phyloP scores from a whole-genome alignment of 768 basidiomycete species.

The Mycena galopus region DNA sequence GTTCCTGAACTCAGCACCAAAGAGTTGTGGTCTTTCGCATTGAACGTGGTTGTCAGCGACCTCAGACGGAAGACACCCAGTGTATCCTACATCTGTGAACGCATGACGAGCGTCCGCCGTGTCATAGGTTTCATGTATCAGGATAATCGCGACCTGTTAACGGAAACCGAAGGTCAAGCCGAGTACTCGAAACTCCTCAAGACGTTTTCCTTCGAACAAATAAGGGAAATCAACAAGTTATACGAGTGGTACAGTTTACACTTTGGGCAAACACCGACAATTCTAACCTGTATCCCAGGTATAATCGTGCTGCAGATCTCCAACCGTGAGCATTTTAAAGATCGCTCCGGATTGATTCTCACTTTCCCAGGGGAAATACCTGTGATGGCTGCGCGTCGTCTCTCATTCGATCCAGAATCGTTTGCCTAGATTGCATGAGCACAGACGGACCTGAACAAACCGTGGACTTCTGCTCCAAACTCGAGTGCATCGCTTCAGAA shows the following conservation, averaged over 20 bases:
- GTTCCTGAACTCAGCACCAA: not conserved
- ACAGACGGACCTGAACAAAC: not conserved
- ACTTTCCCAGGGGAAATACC: not conserved
- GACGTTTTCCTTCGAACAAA: conserved; percentile 10
- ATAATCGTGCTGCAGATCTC: not conserved
- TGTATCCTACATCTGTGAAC: not conserved
- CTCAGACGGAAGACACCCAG: conserved; percentile 6
- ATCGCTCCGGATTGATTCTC: no score
- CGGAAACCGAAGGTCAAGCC: not conserved
- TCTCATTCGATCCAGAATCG: conserved; percentile 1
- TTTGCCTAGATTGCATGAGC: conserved; percentile 26
- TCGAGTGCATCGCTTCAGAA: conserved; percentile 14
- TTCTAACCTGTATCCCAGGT: no score
- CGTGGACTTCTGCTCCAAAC: conserved; percentile 24
- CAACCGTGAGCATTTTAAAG: conserved; percentile 17
- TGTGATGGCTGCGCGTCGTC: conserved; percentile 2
- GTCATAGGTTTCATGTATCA: not conserved
- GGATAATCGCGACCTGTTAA: not conserved
- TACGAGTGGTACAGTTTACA: conserved; percentile 1
- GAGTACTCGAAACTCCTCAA: conserved; percentile 11
- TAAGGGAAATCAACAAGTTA: conserved; percentile 13
- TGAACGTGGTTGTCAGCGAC: not conserved
- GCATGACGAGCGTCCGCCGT: not conserved
- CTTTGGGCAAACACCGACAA: not conserved
- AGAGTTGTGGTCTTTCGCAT: conserved; percentile 12